Base-by-base conservation (phyloP, 208 protist genomes). In the Trypanosoma brucei region DNA sequence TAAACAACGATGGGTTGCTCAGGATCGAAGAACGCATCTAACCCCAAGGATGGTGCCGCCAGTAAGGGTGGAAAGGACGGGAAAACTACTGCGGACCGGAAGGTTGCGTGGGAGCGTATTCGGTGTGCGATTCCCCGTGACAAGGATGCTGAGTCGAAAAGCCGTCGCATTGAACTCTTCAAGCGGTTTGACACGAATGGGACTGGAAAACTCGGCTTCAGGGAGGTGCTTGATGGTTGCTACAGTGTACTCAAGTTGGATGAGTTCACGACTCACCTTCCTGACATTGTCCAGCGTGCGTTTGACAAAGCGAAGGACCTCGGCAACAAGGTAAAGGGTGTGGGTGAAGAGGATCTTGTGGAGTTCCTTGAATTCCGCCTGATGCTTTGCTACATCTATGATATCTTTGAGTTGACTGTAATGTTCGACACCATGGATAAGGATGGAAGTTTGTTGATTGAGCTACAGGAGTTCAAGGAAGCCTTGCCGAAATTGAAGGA, bases 341-440 rank as follows among this genome's bases (percentile, higher is more conserved):
- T 14, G 51, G 80, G 77, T 38, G 65, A 54, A 39, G 60, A 51
- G 2, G 70, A 94, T 52, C 77, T 71, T 22, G 82, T 91, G 39
- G 75, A 84, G 62, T 82, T 83, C 60, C 63, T 78, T 3, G 84
- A 90, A 74, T 94, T 94, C 77, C 80, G 84, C 63, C 67, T 91
- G 54, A 76, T 94, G 60, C 74, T 94, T 39, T 88, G 57, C 74
- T 72, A 65, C 45, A 81, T 0, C 65, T 70, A 70, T 59, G 66
- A 81, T 42, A 70, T 73, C 67, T 83, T 86, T 56, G 72, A 77
- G 61, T 77, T 94, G 62, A 86, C 76, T 4, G 65, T 88, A 35
- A 91, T 94, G 78, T 89, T 94, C 68, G 85, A 91, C 66, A 68
- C 81, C 67, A 85, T 92, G 55, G 85, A 91, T 70, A 81, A 77